Base-by-base conservation (phyloP, 495 filamentous ascomycete species). In the Penicillium chermesinum region DNA sequence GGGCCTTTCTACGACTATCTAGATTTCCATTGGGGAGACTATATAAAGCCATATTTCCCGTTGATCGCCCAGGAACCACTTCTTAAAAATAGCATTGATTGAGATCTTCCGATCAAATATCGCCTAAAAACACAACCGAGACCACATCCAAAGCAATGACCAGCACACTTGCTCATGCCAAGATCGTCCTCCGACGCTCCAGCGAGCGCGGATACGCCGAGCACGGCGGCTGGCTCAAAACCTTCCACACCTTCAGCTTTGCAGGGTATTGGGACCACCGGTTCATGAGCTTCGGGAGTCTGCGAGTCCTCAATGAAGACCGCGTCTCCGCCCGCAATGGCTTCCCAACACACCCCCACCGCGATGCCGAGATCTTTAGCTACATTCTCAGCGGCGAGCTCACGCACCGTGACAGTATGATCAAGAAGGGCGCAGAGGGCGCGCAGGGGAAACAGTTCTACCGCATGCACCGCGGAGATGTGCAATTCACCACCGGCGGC, bases 301-400 rank as follows among this genome's bases (percentile, higher is more conserved):
- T 91, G 34, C 83, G 88, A 44, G 87, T 90, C 12, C 77, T 91
- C 49, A 91, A 91, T 65, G 88, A 94, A 65, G 88, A 91, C 64
- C 82, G 85, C 17, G 86, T 91, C 21, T 72, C 78, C 33, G 62
- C 78, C 15, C 69, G 75, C 39, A 79, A 75, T 17, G 88, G 87
- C 18, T 90, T 91, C 68, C 84, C 85, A 10, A 88, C 86, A 1
- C 88, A 94, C 61, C 80, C 80, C 18, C 88, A 94, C 70, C 77
- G 80, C 54, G 82, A 91, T 60, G 86, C 85, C 54, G 85, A 91
- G 65, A 91, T 91, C 70, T 91, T 87, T 74, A 81, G 76, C 53
- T 91, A 91, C 70, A 84, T 91, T 55, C 71, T 91, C 6, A 79
- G 65, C 51, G 87, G 88, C 48, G 85, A 89, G 62, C 77, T 91